Evolutionary conservation across 2,329 filamentous ascomycete species (phyloP), one percentile per base, ranked within the genome.

Genomic region (Hypoxylon sp.): DNA sequence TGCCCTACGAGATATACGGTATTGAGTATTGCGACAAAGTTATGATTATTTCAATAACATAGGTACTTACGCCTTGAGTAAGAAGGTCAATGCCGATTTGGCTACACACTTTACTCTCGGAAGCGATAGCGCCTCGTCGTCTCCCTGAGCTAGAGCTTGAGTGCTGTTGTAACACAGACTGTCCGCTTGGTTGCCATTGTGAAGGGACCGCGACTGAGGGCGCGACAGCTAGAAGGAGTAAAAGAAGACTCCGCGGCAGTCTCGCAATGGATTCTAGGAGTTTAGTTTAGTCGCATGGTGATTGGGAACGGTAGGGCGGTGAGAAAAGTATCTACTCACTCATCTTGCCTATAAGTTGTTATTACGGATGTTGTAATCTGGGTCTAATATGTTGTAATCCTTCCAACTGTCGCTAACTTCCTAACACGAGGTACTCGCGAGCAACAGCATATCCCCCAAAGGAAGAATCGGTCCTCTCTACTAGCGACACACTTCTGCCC

Each of bases 1-100:
- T 94, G 9, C 92, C 92, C 84, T 88, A 67, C 17, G 14, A 33
- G 46, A 14, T 24, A 14, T 50, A 14, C 17, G 14, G 11, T 33
- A 22, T 39, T 69, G 44, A 69, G 66, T 26, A 57, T 13, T 42
- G 42, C 33, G 39, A 11, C 5, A 5, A 37, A 17, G 48, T 10
- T 24, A 8, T 35, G 14, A 2, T 2, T 48, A 3, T 46, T 2
- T 51, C 11, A 47, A 22, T 1, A 13, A 13, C 24, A 33, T 1
- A n/a, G n/a, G n/a, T 29, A 75, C 75, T 76, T 44, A 77, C 75
- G 48, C 78, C 78, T 37, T 67, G 67, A 4, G 68, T 69, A 4
- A 79, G 68, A 19, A 79, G 66, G 44, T 78, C 75, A 35, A 78
- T 78, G 33, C 78, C 78, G 61, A 79, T 76, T 63, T 78, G 70